Evolutionary conservation across 768 basidiomycete species (phyloP), one percentile per base, ranked within the genome.

Genomic region (Termitomyces heimii): DNA sequence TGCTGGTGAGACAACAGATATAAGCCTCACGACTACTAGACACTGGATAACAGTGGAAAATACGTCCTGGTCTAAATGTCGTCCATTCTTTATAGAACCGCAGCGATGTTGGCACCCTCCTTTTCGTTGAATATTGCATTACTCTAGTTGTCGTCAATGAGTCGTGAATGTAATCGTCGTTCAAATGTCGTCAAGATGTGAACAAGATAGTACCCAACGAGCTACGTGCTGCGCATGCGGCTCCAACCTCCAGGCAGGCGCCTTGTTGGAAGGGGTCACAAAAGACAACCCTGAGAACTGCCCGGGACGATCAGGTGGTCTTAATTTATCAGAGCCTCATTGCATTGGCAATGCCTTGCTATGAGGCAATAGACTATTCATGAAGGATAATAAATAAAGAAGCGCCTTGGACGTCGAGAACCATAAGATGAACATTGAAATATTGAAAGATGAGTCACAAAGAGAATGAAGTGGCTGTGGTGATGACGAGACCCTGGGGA

Each of bases 31-130:
- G 22, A 31, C 45, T 51, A 42, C 16, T 28, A 16, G 18, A 29
- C 18, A 52, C 31, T 50, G 35, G 16, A 14, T 5, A 9, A 34
- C 12, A 34, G 32, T 35, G 26, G 32, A 39, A 59, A 3, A 55
- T 22, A 60, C 62, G 63, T 74, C 63, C 76, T 9, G 73, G 69
- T 62, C 75, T 76, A 49, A 75, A 73, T 55, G 65, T 66, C 64
- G 72, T 77, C 76, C 76, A 77, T 54, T 78, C 71, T 55, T 67
- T 70, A 34, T 76, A 61, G 57, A 75, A 71, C 35, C 74, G 71
- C 59, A 60, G 69, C 26, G 71, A 55, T 29, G 28, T 22, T 31
- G 53, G 10, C 4, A 24, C 35, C 4, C 24, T 20, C 31, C 49
- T 45, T 29, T 37, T 28, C 35, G 35, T 5, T n/a, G 51, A 26